Evolutionary conservation across 805 yeast genomes (phyloP).

Genomic region (Priceomyces melissophilus): DNA sequence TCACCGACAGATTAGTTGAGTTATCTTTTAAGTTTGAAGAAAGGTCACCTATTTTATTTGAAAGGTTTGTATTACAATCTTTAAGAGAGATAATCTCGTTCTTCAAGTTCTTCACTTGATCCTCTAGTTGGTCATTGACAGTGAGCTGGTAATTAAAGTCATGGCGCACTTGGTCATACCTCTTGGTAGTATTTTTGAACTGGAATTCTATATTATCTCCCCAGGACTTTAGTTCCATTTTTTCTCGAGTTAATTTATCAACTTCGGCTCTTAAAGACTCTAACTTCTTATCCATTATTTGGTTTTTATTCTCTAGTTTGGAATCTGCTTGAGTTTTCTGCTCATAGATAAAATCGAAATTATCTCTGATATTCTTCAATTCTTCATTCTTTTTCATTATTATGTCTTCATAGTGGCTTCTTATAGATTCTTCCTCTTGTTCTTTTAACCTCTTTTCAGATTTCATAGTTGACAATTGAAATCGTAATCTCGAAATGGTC

Average conservation of each 20-base stretch:
- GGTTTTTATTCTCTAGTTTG: slow-evolving; percentile 28
- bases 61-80: slow-evolving; percentile 27
- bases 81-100: slow-evolving; percentile 13
- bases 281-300: slow-evolving; percentile 18
- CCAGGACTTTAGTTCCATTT: slow-evolving; percentile 6
- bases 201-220: slow-evolving; percentile 10
- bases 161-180: slow-evolving; percentile 32
- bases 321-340: slow-evolving; percentile 31
- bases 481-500: slow-evolving; percentile 25
- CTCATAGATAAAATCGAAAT: slow-evolving; percentile 33
- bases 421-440: slow-evolving; percentile 22
- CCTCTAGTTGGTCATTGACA: slow-evolving; percentile 36
- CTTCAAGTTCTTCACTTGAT: slow-evolving; percentile 29
- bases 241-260: slow-evolving; percentile 4
- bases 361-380: slow-evolving; percentile 28
- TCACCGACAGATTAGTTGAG: slow-evolving; percentile 8
- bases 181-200: slow-evolving; percentile 20
- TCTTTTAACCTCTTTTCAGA: slow-evolving; percentile 33
- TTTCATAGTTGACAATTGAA: slow-evolving; percentile 26
- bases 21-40: slow-evolving; percentile 8
- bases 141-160: slow-evolving; percentile 33
- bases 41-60: slow-evolving; percentile 17
- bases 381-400: slow-evolving; percentile 31
- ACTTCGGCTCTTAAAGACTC: slow-evolving; percentile 17
- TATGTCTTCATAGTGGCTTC: slow-evolving; percentile 24